Percentiles rank a stretch among this genome's conserved stretches.
These are phyloP conservation scores for Amaranthus palmeri DNA, from an alignment of 148 eudicot genomes.

Conservation along the genomic window DNA sequence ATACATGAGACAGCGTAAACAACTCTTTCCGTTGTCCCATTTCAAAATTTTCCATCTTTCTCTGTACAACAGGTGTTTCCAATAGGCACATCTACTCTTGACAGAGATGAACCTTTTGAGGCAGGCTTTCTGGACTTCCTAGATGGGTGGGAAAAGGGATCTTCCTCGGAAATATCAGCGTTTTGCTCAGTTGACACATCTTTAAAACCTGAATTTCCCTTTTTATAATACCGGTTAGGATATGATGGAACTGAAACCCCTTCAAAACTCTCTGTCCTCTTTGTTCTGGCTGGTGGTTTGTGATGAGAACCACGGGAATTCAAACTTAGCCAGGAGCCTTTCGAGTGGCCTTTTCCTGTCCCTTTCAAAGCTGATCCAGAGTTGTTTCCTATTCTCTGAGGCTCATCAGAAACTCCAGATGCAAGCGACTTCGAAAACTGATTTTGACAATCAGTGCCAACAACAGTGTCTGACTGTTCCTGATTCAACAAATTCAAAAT, in stretches of 20 bases:
- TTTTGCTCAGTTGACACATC: slow-evolving; percentile 2
- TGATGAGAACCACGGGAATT: slow-evolving; percentile 31
- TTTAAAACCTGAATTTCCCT: slow-evolving; percentile 17
- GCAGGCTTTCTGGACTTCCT: slow-evolving; percentile 32
- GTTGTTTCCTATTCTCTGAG: slow-evolving; percentile 18
- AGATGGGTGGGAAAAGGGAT: slow-evolving; percentile 17
- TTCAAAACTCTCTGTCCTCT: slow-evolving; percentile 6
- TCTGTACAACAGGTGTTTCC: slow-evolving; percentile 17
- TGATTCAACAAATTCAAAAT: neutral
- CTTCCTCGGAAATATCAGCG: slow-evolving; percentile 16
- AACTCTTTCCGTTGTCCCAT: neutral
- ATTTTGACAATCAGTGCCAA: slow-evolving; percentile 2
- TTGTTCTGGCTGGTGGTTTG: slow-evolving; percentile 15
- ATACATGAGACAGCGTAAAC: slow-evolving; percentile 6
- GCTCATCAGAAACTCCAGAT: slow-evolving; percentile 16
- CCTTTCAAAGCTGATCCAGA: slow-evolving; percentile 13
- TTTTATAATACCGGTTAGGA: slow-evolving; percentile 29
- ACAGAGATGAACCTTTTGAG: slow-evolving; percentile 14
- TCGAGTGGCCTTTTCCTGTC: slow-evolving; percentile 24
- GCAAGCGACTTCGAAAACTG: slow-evolving; percentile 18
- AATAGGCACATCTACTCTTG: slow-evolving; percentile 6
- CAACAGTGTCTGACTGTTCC: slow-evolving; percentile 12
- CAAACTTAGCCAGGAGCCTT: slow-evolving; percentile 44
- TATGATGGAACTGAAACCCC: slow-evolving; percentile 14
- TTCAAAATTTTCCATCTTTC: slow-evolving; percentile 20